These are phyloP conservation scores for Oehlia diaphana DNA, from an alignment of 192 early-diverging fungal genomes.

Conservation along the genomic window DNA sequence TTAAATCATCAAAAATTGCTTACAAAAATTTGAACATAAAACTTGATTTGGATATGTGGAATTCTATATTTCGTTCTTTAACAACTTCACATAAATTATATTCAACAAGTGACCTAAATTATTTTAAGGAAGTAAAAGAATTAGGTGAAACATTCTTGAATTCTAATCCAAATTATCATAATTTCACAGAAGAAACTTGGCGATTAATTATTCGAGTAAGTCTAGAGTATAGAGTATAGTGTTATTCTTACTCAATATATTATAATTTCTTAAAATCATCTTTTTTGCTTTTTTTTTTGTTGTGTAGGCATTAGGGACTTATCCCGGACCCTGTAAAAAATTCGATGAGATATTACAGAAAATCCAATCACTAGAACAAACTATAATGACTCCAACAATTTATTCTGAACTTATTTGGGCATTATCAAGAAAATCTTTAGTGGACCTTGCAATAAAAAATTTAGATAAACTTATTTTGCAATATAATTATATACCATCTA, in stretches of 20 bases:
- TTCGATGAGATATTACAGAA: neutral
- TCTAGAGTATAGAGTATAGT: neutral
- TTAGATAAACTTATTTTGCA: neutral
- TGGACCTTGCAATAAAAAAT: neutral
- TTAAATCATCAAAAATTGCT: neutral
- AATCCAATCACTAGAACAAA: neutral
- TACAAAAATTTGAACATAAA: neutral
- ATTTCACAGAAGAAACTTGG: slow-evolving; percentile 14
- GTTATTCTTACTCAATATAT: neutral
- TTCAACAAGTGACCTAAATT: neutral
- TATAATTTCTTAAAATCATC: neutral
- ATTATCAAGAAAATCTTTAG: slow-evolving; percentile 13
- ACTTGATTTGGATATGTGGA: slow-evolving; percentile 8
- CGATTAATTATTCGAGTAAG: slow-evolving; percentile 15
- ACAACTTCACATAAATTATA: slow-evolving; percentile 8
- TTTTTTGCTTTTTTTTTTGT: neutral
- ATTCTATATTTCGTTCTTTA: neutral
- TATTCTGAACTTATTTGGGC: slow-evolving; percentile 16
- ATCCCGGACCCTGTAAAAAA: neutral
- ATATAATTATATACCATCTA: slow-evolving; percentile 8
- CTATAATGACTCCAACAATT: neutral
- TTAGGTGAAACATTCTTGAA: slow-evolving; percentile 6
- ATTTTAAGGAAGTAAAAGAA: neutral
- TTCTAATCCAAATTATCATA: neutral
- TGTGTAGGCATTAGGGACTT: neutral